These are phyloP conservation scores for Globisporangium spinosum DNA, from an alignment of 352 stramenopile genomes.

Conservation along the genomic window DNA sequence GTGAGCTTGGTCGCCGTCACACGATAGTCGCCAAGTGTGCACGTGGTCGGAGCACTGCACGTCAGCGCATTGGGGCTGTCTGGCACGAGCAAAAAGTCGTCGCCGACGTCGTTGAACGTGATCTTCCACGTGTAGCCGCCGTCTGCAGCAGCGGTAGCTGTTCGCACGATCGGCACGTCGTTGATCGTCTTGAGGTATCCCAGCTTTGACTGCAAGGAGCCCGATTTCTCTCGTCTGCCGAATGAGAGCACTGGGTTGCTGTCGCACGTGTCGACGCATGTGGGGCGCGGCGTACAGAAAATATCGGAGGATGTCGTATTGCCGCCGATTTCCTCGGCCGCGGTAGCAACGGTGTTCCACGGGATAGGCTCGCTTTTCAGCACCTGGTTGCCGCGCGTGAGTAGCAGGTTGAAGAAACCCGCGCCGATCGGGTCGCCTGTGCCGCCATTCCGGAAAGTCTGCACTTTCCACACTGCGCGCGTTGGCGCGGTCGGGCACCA, in stretches of 20 bases:
- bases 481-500: constrained; percentile 59
- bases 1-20: constrained; percentile 60
- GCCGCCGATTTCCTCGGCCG: constrained; percentile 76
- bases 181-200: constrained; percentile 40
- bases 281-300: constrained; percentile 56
- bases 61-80: constrained; percentile 27
- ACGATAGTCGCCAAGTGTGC: constrained; percentile 30
- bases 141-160: constrained; percentile 29
- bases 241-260: constrained; percentile 23
- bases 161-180: constrained; percentile 77
- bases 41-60: constrained; percentile 17
- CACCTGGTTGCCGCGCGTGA: constrained; percentile 45
- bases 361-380: constrained; percentile 82
- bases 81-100: constrained; percentile 68
- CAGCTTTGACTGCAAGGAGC: constrained; percentile 75
- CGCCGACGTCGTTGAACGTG: constrained; percentile 85
- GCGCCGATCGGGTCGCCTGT: constrained; percentile 34
- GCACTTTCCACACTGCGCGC: constrained; percentile 54
- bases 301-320: constrained; percentile 34
- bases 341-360: constrained; percentile 89
- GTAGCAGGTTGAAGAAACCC: constrained; percentile 54
- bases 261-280: constrained; percentile 33
- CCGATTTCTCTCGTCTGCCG: constrained; percentile 40
- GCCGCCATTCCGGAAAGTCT: constrained; percentile 25
- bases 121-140: constrained; percentile 86